Evolutionary conservation across 768 basidiomycete genomes (phyloP), one percentile per base, ranked within the genome.

Genomic region (Erythrobasidium yunnanense): DNA sequence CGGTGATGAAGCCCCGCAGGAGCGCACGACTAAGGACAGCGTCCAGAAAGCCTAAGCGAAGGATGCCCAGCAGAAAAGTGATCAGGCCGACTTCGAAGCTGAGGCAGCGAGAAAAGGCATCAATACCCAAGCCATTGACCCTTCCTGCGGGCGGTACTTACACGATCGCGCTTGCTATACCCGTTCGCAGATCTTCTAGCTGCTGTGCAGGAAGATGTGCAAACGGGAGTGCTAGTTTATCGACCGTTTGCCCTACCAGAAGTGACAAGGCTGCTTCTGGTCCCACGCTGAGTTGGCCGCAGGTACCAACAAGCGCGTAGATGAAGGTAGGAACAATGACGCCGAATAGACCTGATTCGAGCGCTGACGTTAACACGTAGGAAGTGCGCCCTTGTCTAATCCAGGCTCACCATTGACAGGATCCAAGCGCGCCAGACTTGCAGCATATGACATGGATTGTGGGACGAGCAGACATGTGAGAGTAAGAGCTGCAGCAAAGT

Each of bases 1-100:
- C 73, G 2, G 72, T 74, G 27, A 74, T 71, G 68, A 74, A 74
- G 22, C 73, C 73, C 23, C 73, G 68, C 0, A 74, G 69, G n/a
- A 74, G 66, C 13, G 73, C 72, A 65, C 70, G 55, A 15, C 57
- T 49, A 15, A 74, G 66, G 6, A 74, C 69, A 3, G 73, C 72
- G 30, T 74, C 73, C 25, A 74, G 55, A 51, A 74, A 74, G 17
- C 73, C 73, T 13, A 74, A 65, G 17, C 73, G 68, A n/a, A 73
- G 46, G 42, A 73, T 53, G 15, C 73, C 73, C 27, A 74, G 67
- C 13, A 42, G 2, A 42, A 55, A 32, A 7, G 38, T 45, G 47
- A 50, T 56, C 20, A 62, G 46, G 17, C 23, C 38, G 54, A 35
- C 34, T 53, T 68, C 42, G 23, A 69, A 66, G 38, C 67, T 69